Evolutionary conservation across 2,329 filamentous ascomycete species (phyloP), one percentile per base, ranked within the genome.

Genomic region (Venturia asperata): DNA sequence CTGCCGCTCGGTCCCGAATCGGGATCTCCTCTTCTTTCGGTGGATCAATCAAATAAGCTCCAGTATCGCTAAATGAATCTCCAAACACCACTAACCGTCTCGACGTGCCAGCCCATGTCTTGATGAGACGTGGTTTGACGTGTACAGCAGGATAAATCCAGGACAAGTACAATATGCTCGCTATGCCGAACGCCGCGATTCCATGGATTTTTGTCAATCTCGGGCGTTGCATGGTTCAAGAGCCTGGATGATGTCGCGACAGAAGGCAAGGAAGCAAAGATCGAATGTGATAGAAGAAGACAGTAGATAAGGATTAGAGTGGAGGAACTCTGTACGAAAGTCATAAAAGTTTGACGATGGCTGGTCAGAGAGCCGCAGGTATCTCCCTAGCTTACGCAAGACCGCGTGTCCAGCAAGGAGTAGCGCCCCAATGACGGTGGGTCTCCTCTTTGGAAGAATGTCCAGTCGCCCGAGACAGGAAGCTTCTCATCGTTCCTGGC

Each of bases 51-150:
- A 72, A 71, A 71, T 75, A 74, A 56, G 67, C 69, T 30, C 74
- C 74, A 52, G 70, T 75, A 68, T 76, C 74, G 64, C 74, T 76
- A 73, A 74, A 76, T 64, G 75, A 73, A 63, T 76, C 73, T 15
- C 74, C 75, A 68, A 77, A 76, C 30, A 76, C 74, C 37, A 77
- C 74, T 24, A 77, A 64, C 47, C 73, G 71, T 64, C 71, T 71
- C 39, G 71, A 67, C 37, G 66, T 68, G 43, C 70, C 71, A 65
- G 67, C 68, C 71, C 73, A 74, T 55, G 68, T 71, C 62, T 72
- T 69, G 52, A 72, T 68, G 56, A 74, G 69, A 61, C 68, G 72
- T 61, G 69, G 67, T 64, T 67, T 68, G 27, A 76, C 66, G 55
- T 70, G 68, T 65, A 70, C 65, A 47, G 72, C 70, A 11, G 71